Percentiles rank a stretch among this genome's conserved stretches.
Evolutionary conservation across 257 asterid species (phyloP).

Genomic region (Solanum lignicaule): DNA sequence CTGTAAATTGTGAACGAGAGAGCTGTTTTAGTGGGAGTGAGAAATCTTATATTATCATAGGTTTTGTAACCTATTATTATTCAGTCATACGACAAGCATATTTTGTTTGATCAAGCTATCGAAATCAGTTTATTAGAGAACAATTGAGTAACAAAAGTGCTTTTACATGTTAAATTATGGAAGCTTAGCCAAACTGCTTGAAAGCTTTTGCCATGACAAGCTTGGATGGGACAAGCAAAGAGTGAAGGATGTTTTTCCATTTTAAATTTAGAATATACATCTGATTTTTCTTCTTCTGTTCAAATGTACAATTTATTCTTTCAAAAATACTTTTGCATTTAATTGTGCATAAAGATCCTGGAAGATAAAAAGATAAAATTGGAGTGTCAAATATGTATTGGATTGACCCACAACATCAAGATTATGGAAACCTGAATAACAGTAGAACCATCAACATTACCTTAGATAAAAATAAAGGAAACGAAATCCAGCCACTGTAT

Average conservation of each 20-base stretch:
- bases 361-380: neutral
- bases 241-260: neutral
- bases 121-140: neutral
- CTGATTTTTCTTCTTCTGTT: neutral
- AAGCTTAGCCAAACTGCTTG: neutral
- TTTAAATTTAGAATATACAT: neutral
- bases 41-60: neutral
- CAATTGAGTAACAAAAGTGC: neutral
- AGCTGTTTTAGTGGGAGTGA: neutral
- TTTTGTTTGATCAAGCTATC: neutral
- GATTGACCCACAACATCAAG: neutral
- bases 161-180: neutral
- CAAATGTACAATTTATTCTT: neutral
- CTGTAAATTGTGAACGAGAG: constrained; percentile 19
- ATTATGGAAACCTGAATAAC: neutral
- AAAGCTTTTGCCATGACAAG: neutral
- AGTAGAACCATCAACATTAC: neutral
- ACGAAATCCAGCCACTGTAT: neutral
- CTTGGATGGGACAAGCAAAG: neutral
- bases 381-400: neutral
- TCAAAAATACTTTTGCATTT: too few species aligned
- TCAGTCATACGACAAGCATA: neutral
- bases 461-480: neutral
- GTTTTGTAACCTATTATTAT: neutral
- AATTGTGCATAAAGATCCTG: neutral